Base-by-base conservation (phyloP, 257 asterid genomes). In the Nicotiana knightiana region DNA sequence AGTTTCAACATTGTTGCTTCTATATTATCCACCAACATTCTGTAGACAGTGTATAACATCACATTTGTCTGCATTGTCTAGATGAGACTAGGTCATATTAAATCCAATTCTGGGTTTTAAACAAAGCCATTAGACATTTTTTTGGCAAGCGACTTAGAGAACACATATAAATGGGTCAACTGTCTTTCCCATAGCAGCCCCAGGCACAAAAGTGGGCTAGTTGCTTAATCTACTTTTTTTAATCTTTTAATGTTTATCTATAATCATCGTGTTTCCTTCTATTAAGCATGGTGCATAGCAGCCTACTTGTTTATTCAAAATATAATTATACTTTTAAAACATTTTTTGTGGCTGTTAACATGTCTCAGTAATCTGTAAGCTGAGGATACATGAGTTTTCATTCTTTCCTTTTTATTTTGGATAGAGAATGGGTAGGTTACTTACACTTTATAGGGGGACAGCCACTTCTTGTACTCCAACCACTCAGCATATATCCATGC, bases 401-500 rank as follows among this genome's bases (percentile, higher is more conserved):
- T 12, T 12, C 33, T 46, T 71, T 70, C 58, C n/a, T 12, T 71
- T 71, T 46, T 24, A 35, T 24, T 71, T 71, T 46, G 37, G 79
- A 71, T 71, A 12, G 67, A 37, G 78, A 83, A 66, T 59, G 83
- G 63, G 16, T 26, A 61, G 63, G 10, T 26, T 67, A 81, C 97
- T 88, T 86, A 96, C 99, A 88, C 90, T 96, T 94, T 96, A 59
- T 91, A 65, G 43, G 86, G 88, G 46, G 88, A 80, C 48, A 91
- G 82, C 65, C 94, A 86, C 87, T 90, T 95, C 86, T 84, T 92
- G 86, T 88, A 87, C 86, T 93, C 97, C 89, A 96, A 84, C 97
- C 95, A 93, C 91, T 96, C 99, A 3, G 98, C 82, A 85, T 93
- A 96, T 62, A 93, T 76, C 99, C 98, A 96, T 81, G 97, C 85